Evolutionary conservation across 257 asterid genomes (phyloP).

Genomic region (Ballota nigra): DNA sequence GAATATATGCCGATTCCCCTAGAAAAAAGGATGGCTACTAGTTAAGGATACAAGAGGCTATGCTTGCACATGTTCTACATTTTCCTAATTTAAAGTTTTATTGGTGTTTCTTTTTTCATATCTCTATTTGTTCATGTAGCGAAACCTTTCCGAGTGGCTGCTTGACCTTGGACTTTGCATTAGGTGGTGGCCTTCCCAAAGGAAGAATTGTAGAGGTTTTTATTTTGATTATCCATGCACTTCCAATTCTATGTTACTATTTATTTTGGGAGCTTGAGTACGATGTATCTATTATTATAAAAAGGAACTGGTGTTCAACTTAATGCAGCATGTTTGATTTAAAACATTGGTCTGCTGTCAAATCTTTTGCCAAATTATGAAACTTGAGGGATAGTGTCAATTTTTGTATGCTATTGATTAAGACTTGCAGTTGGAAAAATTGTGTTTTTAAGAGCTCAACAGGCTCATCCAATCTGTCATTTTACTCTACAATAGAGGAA

Average conservation of each 20-base stretch:
- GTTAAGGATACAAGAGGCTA: neutral
- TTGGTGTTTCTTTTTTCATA: neutral
- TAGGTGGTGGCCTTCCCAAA: slow-evolving; percentile 96
- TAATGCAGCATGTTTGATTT: neutral
- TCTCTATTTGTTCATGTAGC: slow-evolving; percentile 41
- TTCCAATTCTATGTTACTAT: neutral
- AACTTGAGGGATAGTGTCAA: neutral
- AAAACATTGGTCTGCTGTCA: neutral
- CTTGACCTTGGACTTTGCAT: slow-evolving; percentile 90
- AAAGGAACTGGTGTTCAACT: slow-evolving; percentile 1
- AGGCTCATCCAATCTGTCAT: neutral
- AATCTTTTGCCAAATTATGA: neutral
- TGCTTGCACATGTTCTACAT: neutral
- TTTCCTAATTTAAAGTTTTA: neutral
- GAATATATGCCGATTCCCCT: neutral
- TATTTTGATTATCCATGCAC: neutral
- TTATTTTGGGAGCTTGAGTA: neutral
- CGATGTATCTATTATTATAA: neutral
- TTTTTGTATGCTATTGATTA: neutral
- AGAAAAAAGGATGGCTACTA: neutral
- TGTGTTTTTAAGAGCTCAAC: neutral
- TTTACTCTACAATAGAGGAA: neutral
- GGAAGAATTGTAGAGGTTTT: slow-evolving; percentile 98
- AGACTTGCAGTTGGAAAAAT: neutral
- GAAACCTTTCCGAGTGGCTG: slow-evolving; percentile 98